A percentile compares a stretch with the other conserved stretches of the same genome.
These are phyloP conservation scores for Halophytophthora batemanensis DNA, from an alignment of 352 stramenopile species.

Conservation along the genomic window DNA sequence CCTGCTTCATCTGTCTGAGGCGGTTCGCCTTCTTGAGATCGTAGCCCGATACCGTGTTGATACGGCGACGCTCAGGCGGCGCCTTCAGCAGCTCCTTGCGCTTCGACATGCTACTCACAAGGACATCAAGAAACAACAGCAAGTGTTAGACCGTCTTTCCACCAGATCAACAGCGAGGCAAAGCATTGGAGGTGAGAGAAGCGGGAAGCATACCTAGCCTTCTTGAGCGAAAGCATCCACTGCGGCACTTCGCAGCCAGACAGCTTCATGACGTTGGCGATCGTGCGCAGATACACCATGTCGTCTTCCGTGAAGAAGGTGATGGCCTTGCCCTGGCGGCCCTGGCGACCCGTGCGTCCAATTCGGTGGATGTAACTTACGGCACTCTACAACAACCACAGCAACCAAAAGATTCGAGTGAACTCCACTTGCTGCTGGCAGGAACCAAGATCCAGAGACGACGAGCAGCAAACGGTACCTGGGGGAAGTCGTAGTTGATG, in stretches of 20 bases:
- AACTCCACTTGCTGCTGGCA: background rate
- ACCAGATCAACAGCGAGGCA: constrained; percentile 1
- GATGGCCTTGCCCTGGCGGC: constrained; percentile 91
- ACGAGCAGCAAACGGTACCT: constrained; percentile 27
- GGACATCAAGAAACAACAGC: constrained; percentile 4
- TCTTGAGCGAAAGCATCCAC: constrained; percentile 98
- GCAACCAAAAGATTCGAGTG: background rate
- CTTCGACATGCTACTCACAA: constrained; percentile 43
- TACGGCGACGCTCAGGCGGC: constrained; percentile 62
- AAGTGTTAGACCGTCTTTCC: background rate
- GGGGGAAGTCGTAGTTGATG: constrained; percentile 99
- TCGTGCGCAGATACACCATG: constrained; percentile 93
- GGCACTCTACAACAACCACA: constrained; percentile 45
- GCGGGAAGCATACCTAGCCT: constrained; percentile 57
- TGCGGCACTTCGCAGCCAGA: constrained; percentile 96
- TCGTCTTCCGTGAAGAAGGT: constrained; percentile 98
- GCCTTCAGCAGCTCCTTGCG: constrained; percentile 84
- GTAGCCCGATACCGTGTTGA: constrained; percentile 86
- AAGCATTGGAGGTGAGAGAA: background rate
- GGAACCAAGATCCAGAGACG: background rate
- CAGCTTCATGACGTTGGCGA: constrained; percentile 99
- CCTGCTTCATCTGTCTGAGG: constrained; percentile 50
- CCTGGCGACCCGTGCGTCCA: constrained; percentile 93
- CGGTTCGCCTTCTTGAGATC: constrained; percentile 84
- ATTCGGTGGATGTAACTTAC: constrained; percentile 98